These are phyloP conservation scores for Ceratocystis papillata DNA, from an alignment of 2,329 filamentous ascomycete genomes.

Conservation along the genomic window DNA sequence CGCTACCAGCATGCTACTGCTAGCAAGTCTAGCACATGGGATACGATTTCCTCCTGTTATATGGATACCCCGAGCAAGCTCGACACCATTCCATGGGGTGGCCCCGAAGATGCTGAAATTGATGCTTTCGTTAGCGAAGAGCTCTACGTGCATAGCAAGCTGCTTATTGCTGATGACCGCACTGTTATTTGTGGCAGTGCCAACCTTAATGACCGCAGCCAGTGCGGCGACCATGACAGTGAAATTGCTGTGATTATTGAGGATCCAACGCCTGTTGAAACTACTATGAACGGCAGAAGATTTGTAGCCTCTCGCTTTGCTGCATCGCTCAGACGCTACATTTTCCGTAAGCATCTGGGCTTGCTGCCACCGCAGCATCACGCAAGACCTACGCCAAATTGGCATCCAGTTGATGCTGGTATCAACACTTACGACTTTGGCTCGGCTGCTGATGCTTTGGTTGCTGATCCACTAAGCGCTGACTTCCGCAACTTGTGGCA, in stretches of 20 bases:
- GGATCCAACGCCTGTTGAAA: slow-evolving; percentile 59
- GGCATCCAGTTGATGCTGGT: slow-evolving; percentile 58
- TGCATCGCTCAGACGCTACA: slow-evolving; percentile 65
- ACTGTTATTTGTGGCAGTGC: slow-evolving; percentile 68
- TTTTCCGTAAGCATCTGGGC: slow-evolving; percentile 88
- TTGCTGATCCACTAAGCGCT: slow-evolving; percentile 60
- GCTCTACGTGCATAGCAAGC: slow-evolving; percentile 54
- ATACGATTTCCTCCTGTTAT: slow-evolving; percentile 68
- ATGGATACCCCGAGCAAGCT: slow-evolving; percentile 70
- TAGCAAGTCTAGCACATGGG: slow-evolving; percentile 38
- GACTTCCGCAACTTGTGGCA: slow-evolving; percentile 64
- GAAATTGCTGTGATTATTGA: slow-evolving; percentile 87
- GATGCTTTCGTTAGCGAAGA: slow-evolving; percentile 53
- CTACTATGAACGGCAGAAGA: slow-evolving; percentile 59
- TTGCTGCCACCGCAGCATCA: slow-evolving; percentile 64
- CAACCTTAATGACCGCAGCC: slow-evolving; percentile 53
- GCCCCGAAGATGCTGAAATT: slow-evolving; percentile 45
- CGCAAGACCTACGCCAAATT: slow-evolving; percentile 60
- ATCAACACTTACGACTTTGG: slow-evolving; percentile 66
- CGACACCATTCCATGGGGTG: slow-evolving; percentile 45
- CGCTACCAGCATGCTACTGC: slow-evolving; percentile 59
- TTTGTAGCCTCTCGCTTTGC: slow-evolving; percentile 68
- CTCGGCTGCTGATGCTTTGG: slow-evolving; percentile 54
- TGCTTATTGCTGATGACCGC: slow-evolving; percentile 71
- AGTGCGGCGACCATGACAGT: slow-evolving; percentile 73